phyloP scores from a whole-genome alignment of 768 basidiomycete genomes.

The Pisolithus albus region DNA sequence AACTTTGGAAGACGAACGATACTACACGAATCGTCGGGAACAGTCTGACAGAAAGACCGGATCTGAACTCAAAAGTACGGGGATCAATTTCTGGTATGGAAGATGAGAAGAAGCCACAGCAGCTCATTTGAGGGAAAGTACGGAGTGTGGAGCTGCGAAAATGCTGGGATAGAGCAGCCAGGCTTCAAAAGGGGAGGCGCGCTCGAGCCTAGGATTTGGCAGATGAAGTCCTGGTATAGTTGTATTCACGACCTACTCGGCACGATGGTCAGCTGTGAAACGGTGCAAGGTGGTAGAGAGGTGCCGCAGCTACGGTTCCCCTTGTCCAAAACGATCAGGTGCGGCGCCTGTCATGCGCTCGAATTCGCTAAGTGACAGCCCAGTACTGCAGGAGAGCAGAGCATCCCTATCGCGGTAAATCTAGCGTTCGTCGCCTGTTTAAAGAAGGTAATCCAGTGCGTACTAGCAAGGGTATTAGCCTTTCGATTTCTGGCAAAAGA shows the following conservation, averaged over 20 bases:
- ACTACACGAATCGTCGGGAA: neutral
- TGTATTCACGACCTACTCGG: constrained; percentile 9
- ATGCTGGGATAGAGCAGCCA: constrained; percentile 7
- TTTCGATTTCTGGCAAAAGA: no score
- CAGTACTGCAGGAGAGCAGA: constrained; percentile 10
- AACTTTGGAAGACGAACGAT: neutral
- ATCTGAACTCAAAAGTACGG: neutral
- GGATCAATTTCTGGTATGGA: constrained; percentile 3
- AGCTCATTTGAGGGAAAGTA: neutral
- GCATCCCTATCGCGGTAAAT: constrained; percentile 20
- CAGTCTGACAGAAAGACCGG: neutral
- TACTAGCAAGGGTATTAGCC: no score
- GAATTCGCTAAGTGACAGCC: constrained; percentile 1
- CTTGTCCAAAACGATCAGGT: constrained; percentile 1
- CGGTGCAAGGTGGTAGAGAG: constrained; percentile 1
- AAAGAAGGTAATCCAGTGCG: neutral
- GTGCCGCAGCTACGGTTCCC: constrained; percentile 1
- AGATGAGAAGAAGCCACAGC: neutral
- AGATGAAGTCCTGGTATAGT: neutral
- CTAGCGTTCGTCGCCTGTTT: neutral
- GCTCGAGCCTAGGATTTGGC: neutral
- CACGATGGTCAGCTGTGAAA: neutral
- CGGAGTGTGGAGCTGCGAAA: constrained; percentile 6
- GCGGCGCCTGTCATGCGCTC: constrained; percentile 1
- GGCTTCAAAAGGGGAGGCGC: constrained; percentile 7